phyloP scores from a whole-genome alignment of 1,139 yeast species.

The Protomyces inundatus region DNA sequence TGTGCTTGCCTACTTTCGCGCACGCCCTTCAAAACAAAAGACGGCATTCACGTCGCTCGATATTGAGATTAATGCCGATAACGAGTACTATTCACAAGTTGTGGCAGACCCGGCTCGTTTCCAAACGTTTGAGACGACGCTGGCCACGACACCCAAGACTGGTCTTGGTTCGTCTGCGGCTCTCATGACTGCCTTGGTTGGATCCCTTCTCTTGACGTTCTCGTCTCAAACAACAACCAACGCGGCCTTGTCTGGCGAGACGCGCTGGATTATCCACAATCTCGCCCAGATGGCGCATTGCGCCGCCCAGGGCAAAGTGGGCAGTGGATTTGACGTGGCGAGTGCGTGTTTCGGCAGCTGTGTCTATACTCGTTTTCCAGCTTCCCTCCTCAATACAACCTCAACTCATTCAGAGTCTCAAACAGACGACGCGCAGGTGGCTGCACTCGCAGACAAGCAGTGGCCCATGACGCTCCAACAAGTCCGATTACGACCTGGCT shows the following conservation, averaged over 20 bases:
- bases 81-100: slow-evolving; percentile 69
- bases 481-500: slow-evolving; percentile 61
- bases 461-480: slow-evolving; percentile 58
- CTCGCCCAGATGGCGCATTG: slow-evolving; percentile 87
- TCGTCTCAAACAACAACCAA: slow-evolving; percentile 38
- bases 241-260: slow-evolving; percentile 32
- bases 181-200: slow-evolving; percentile 70
- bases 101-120: slow-evolving; percentile 42
- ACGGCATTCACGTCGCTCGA: slow-evolving; percentile 38
- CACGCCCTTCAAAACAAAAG: slow-evolving; percentile 18
- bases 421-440: not conserved
- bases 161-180: slow-evolving; percentile 97
- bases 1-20: slow-evolving; percentile 49
- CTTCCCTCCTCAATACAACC: slow-evolving; percentile 32
- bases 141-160: slow-evolving; percentile 77
- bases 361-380: slow-evolving; percentile 62
- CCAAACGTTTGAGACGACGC: slow-evolving; percentile 54
- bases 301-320: slow-evolving; percentile 87
- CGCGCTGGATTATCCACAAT: slow-evolving; percentile 54
- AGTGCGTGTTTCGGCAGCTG: slow-evolving; percentile 92
- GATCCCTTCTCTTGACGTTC: slow-evolving; percentile 55
- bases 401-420: slow-evolving; percentile 1
- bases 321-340: slow-evolving; percentile 95
- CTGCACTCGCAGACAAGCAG: slow-evolving; percentile 31
- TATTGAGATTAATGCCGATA: slow-evolving; percentile 72